Percentiles rank a stretch among this genome's conserved stretches.
Evolutionary conservation across 2,329 filamentous ascomycete genomes (phyloP).

Genomic region (Fusarium sp.): DNA sequence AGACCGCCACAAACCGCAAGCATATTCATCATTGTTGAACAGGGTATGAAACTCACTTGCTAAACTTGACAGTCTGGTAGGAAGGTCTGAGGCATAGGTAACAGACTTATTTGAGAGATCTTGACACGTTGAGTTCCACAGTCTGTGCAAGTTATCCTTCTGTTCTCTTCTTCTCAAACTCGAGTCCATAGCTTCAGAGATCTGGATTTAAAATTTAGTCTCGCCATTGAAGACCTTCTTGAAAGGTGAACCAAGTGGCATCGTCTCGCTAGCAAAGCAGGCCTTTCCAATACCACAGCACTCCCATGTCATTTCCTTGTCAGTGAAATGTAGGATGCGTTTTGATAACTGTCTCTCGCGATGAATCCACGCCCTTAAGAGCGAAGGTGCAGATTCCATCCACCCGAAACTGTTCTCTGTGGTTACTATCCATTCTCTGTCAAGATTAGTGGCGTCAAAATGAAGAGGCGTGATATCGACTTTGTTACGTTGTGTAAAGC

Average conservation of each 20-base stretch:
- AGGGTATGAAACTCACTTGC: neutral
- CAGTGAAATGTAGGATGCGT: neutral
- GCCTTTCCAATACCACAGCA: neutral
- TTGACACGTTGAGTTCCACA: neutral
- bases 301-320: neutral
- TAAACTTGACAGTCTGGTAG: neutral
- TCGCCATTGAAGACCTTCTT: neutral
- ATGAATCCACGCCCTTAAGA: neutral
- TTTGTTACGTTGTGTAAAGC: neutral
- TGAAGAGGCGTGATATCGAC: neutral
- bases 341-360: neutral
- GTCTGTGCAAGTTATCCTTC: neutral
- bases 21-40: neutral
- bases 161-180: neutral
- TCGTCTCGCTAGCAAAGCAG: neutral
- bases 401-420: neutral
- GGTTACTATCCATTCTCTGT: neutral
- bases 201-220: neutral
- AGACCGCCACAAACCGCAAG: neutral
- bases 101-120: neutral
- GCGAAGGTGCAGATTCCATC: neutral
- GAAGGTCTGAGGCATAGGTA: neutral
- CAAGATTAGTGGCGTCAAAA: neutral
- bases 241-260: neutral
- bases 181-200: neutral